Base-by-base conservation (phyloP, 495 filamentous ascomycete species). In the Neurospora discreta region DNA sequence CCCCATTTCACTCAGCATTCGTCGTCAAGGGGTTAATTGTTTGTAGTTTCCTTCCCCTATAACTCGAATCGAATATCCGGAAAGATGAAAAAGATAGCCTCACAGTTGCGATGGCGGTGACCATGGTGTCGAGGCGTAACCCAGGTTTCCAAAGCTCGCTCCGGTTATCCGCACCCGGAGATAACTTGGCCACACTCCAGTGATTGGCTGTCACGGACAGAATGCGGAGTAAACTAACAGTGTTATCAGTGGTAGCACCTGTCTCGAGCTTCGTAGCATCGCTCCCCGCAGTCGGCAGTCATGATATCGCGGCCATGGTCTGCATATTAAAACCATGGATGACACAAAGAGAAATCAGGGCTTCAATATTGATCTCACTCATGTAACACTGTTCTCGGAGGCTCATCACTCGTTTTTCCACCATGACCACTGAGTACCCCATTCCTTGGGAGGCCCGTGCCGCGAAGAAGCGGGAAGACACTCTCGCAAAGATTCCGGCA, bases 391-490 rank as follows among this genome's bases (percentile, higher is more conserved):
- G 1, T 60, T 60, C 15, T 33, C 33, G 1, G 23, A 15, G 13
- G 52, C 6, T 60, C 3, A 2, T 33, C 52, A 60, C 13, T 1
- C 52, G 0, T 0, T 60, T 16, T 4, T 18, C 9, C 2, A 60
- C 15, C 15, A 60, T 60, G 52, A 60, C 0, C 3, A 5, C 7
- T 33, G 26, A 60, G 18, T 60, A 60, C 52, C 52, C 52, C 52
- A 18, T 60, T 1, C 26, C 69, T 36, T 80, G 79, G 79, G 69
- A 80, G 69, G 71, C 68, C 18, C 72, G 18, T 16, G 79, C 79
- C 0, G 77, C 74, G 11, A 72, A 46, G 23, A 81, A 80, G 73
- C 70, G 73, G 16, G 74, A 41, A 13, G 68, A 52, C 40, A 76
- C 70, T 2, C 60, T 76, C 3, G 41, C 69, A 6, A 78, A 79